Evolutionary conservation across 2,329 filamentous ascomycete genomes (phyloP), one percentile per base, ranked within the genome.

Genomic region (Aaosphaeria pasadenensis): DNA sequence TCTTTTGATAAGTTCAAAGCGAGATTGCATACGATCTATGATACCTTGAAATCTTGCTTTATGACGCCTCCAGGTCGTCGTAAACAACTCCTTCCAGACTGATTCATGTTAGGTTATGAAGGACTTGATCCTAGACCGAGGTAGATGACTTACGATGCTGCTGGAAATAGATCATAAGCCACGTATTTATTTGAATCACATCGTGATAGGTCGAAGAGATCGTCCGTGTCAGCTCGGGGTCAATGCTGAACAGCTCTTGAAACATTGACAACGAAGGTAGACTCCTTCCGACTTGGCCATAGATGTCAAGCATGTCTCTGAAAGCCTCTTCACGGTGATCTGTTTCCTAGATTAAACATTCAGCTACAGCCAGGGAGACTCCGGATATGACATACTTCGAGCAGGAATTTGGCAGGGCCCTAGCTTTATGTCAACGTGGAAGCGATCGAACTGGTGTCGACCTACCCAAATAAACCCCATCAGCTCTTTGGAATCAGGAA

Each of bases 31-130:
- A 24, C 17, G 17, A 36, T 36, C 33, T 36, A n/a, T 6, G 59
- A 68, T 61, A 1, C 59, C 61, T 4, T 53, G 44, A 43, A 70
- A 69, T 36, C 56, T 57, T 1, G 63, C 60, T 1, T 52, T 45
- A 33, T 63, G 68, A 24, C 59, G 55, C 42, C 61, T 62, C 60
- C 60, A 69, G 43, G 60, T 47, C 5, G 58, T 50, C n/a, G 50
- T 43, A 31, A 64, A 62, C 7, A 62, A 48, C 33, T 44, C 49
- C 29, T 44, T 54, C 57, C 53, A 63, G 11, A 48, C 60, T 64
- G 6, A 29, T 36, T 36, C 33, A 36, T 36, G 9, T 9, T 36
- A 36, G n/a, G 33, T n/a, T 9, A 36, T 9, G 33, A 36, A 36
- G 33, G n/a, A 9, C n/a, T 36, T 36, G 33, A 36, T 36, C 33